Conservation (phyloP, 1,139 yeast species). For the Zygosaccharomyces sapae region DNA sequence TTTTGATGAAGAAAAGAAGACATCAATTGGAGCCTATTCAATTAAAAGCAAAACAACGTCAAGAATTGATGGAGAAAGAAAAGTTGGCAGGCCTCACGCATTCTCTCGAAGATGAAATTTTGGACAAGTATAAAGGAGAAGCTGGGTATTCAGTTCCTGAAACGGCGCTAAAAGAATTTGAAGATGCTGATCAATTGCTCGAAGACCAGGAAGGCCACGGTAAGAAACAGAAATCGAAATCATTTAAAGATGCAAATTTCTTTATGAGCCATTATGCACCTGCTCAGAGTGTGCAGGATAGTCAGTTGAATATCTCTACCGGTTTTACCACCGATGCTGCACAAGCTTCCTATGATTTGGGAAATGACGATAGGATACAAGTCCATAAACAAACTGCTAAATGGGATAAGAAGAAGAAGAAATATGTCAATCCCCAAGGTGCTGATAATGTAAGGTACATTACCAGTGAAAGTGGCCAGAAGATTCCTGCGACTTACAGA, state of each 20-base stretch:
- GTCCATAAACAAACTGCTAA: slow-evolving; percentile 61
- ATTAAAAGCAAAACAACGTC: slow-evolving; percentile 66
- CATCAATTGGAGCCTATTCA: slow-evolving; percentile 86
- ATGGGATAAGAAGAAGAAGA: slow-evolving; percentile 95
- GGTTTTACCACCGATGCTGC: slow-evolving; percentile 83
- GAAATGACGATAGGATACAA: slow-evolving; percentile 68
- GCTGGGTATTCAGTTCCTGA: slow-evolving; percentile 55
- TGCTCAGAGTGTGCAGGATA: slow-evolving; percentile 71
- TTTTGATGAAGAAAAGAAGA: slow-evolving; percentile 82
- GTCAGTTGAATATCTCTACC: slow-evolving; percentile 57
- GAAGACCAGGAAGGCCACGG: slow-evolving; percentile 37
- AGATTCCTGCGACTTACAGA: slow-evolving; percentile 85
- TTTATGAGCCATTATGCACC: slow-evolving; percentile 92
- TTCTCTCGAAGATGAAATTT: slow-evolving; percentile 65
- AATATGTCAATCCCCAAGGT: slow-evolving; percentile 77
- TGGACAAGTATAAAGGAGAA: slow-evolving; percentile 51
- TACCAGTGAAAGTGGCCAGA: slow-evolving; percentile 91
- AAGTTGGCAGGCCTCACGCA: slow-evolving; percentile 72
- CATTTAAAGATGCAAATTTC: slow-evolving; percentile 74
- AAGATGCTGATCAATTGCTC: slow-evolving; percentile 56
- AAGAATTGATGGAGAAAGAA: slow-evolving; percentile 67
- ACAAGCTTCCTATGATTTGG: slow-evolving; percentile 79
- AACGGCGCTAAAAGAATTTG: slow-evolving; percentile 52
- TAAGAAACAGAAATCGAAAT: slow-evolving; percentile 40
- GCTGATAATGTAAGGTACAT: slow-evolving; percentile 75